Percentiles rank a stretch among this genome's conserved stretches.
These are phyloP conservation scores for Mortierella sp. DNA, from an alignment of 371 early-diverging fungal genomes.

Conservation along the genomic window DNA sequence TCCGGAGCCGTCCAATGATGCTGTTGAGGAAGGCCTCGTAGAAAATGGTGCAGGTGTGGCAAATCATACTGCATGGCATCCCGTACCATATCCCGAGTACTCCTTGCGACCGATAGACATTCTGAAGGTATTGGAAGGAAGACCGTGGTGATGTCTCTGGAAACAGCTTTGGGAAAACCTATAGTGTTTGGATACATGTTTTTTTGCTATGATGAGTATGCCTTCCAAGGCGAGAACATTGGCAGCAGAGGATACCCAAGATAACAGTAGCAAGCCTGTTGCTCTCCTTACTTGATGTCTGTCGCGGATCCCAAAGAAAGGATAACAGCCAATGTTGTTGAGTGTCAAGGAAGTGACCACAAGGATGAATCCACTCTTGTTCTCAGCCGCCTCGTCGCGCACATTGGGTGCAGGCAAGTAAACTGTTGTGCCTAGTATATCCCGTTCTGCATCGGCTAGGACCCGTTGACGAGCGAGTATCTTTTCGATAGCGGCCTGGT, in stretches of 20 bases:
- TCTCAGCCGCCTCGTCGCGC: constrained; percentile 63
- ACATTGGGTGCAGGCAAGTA: constrained; percentile 36
- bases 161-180: constrained; percentile 47
- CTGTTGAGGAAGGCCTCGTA: constrained; percentile 65
- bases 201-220: neutral
- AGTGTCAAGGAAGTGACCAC: constrained; percentile 69
- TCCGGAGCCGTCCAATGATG: constrained; percentile 47
- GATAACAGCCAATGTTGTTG: constrained; percentile 71
- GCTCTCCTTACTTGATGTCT: constrained; percentile 45
- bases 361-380: constrained; percentile 63
- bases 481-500: constrained; percentile 21
- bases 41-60: constrained; percentile 66
- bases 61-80: constrained; percentile 68
- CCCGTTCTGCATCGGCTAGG: constrained; percentile 35
- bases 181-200: constrained; percentile 3
- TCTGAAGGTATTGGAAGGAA: constrained; percentile 54
- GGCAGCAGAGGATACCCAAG: neutral
- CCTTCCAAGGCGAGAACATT: constrained; percentile 54
- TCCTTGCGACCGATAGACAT: constrained; percentile 59
- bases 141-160: constrained; percentile 63
- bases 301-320: constrained; percentile 70
- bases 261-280: neutral
- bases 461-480: constrained; percentile 32
- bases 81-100: constrained; percentile 69
- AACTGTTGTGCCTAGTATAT: constrained; percentile 50